Evolutionary conservation across 2,329 filamentous ascomycete genomes (phyloP).

Genomic region (Apiospora arundinis): DNA sequence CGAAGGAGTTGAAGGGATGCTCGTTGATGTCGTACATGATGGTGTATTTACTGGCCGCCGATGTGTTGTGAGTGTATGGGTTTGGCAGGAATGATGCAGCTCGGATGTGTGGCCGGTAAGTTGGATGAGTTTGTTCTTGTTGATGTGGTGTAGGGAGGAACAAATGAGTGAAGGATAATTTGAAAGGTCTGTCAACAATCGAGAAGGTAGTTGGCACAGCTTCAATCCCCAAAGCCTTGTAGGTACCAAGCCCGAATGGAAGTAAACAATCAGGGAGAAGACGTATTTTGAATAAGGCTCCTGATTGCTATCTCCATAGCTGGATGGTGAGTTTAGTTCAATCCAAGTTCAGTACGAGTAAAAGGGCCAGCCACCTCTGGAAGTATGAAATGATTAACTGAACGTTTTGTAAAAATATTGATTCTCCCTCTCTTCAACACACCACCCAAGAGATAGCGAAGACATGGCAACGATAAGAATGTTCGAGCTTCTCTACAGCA

Average conservation of each 20-base stretch:
- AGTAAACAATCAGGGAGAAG: not conserved
- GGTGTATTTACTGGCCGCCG: not conserved
- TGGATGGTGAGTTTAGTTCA: not conserved
- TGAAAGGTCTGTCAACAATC: not conserved
- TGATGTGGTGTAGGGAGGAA: not conserved
- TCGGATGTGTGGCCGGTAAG: not conserved
- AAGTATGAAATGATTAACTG: not conserved
- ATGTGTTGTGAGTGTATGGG: not conserved
- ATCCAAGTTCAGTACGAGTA: not conserved
- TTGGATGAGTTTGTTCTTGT: not conserved
- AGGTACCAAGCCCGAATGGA: not conserved
- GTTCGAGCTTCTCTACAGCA: too few species aligned
- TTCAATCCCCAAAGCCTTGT: not conserved
- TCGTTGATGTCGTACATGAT: not conserved
- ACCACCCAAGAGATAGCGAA: too few species aligned
- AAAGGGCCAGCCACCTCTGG: not conserved
- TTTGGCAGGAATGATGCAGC: not conserved
- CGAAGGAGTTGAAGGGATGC: not conserved
- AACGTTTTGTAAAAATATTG: too few species aligned
- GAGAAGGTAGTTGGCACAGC: not conserved
- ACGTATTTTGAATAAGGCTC: not conserved
- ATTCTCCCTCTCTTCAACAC: too few species aligned
- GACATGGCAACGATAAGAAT: too few species aligned
- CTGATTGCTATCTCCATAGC: not conserved
- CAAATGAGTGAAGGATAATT: not conserved